A percentile compares a stretch with the other conserved stretches of the same genome.
These are phyloP conservation scores for Scortechinia acanthostroma DNA, from an alignment of 2,329 filamentous ascomycete genomes.

Conservation along the genomic window DNA sequence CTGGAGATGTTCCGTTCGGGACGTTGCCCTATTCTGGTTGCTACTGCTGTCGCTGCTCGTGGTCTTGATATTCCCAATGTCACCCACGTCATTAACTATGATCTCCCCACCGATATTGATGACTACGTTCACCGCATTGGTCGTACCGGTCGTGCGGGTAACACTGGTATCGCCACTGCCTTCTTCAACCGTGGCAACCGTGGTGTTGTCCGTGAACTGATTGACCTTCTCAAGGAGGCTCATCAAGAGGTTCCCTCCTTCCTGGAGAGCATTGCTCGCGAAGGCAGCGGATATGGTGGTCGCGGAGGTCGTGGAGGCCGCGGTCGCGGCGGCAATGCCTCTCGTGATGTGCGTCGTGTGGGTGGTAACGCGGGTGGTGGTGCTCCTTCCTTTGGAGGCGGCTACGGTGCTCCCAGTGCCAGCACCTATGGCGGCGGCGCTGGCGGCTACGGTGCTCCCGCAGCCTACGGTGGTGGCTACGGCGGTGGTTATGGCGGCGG, in stretches of 20 bases:
- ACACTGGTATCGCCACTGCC: constrained; percentile 94
- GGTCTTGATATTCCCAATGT: constrained; percentile 94
- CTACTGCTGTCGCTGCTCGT: constrained; percentile 87
- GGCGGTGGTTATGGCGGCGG: constrained; percentile 26
- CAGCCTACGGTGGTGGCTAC: constrained; percentile 26
- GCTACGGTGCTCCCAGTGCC: constrained; percentile 20
- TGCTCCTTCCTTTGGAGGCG: constrained; percentile 31
- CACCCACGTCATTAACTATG: constrained; percentile 96
- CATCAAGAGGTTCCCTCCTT: constrained; percentile 93
- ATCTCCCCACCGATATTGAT: constrained; percentile 96
- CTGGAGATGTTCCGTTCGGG: constrained; percentile 95
- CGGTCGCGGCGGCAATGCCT: constrained; percentile 61
- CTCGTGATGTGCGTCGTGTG: constrained; percentile 84
- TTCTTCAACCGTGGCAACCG: constrained; percentile 99
- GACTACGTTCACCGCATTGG: constrained; percentile 99
- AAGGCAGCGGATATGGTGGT: constrained; percentile 67
- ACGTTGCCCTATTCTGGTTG: constrained; percentile 91
- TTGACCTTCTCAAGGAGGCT: constrained; percentile 97
- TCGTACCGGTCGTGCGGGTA: constrained; percentile 98
- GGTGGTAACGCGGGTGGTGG: constrained; percentile 46
- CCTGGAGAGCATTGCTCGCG: constrained; percentile 93
- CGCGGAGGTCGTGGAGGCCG: constrained; percentile 64
- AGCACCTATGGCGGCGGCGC: constrained; percentile 15
- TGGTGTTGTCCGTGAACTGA: constrained; percentile 88
- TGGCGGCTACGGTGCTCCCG: constrained; percentile 17